A percentile compares a stretch with the other conserved stretches of the same genome.
Evolutionary conservation across 139 green algal species (phyloP).

Genomic region (Chlorella sp.): DNA sequence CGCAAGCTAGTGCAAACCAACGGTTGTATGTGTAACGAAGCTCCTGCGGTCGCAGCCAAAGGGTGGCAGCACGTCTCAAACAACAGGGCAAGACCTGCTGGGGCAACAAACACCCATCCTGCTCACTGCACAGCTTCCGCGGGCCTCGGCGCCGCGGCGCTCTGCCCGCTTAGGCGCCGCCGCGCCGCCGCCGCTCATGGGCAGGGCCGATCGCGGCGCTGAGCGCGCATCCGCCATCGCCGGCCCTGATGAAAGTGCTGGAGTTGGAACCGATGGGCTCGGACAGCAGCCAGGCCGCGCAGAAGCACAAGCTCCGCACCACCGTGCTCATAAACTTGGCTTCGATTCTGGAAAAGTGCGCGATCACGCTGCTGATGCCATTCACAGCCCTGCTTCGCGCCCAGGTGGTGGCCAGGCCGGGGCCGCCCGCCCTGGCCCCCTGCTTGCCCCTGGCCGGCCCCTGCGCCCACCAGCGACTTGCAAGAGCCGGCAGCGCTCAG

Average conservation of each 20-base stretch:
- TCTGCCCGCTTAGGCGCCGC: neutral
- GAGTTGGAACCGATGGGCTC: too few relatives aligned
- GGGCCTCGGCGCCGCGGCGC: neutral
- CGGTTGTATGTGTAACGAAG: too few relatives aligned
- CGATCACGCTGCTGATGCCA: neutral
- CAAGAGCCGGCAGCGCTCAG: too few relatives aligned
- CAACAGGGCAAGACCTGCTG: too few relatives aligned
- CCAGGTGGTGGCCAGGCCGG: neutral
- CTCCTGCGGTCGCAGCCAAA: too few relatives aligned
- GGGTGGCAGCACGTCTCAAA: too few relatives aligned
- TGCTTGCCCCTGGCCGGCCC: neutral
- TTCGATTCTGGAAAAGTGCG: conserved; percentile 22
- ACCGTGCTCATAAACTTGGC: conserved; percentile 12
- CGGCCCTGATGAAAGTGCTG: neutral
- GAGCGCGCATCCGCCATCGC: neutral
- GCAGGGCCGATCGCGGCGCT: neutral
- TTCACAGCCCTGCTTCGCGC: too few relatives aligned
- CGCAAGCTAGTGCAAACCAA: too few relatives aligned
- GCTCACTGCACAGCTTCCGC: too few relatives aligned
- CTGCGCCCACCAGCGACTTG: neutral
- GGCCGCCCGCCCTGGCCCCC: neutral
- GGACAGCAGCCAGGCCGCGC: too few relatives aligned
- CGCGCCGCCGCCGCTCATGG: neutral
- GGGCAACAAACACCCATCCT: too few relatives aligned
- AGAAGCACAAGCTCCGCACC: neutral